These are phyloP conservation scores for Nitzschia palea DNA, from an alignment of 108 stramenopile genomes.

Conservation along the genomic window DNA sequence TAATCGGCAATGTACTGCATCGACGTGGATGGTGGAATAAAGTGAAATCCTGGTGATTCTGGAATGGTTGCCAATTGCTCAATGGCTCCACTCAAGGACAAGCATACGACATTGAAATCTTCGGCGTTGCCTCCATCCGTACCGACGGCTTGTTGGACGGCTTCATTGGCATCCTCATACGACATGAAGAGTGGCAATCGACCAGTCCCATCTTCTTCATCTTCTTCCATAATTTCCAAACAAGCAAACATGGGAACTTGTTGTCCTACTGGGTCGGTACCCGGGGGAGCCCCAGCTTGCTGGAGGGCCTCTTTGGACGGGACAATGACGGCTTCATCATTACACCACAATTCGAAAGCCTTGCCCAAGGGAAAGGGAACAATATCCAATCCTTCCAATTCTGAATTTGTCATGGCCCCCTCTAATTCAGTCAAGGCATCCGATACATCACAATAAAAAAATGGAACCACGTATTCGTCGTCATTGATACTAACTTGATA, in stretches of 20 bases:
- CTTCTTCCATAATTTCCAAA: constrained; percentile 65
- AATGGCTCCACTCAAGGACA: constrained; percentile 51
- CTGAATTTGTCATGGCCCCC: constrained; percentile 27
- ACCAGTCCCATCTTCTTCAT: constrained; percentile 39
- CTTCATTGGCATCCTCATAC: constrained; percentile 53
- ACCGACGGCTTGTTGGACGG: constrained; percentile 50
- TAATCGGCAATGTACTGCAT: constrained; percentile 52
- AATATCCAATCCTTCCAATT: constrained; percentile 8
- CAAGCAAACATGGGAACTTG: constrained; percentile 69
- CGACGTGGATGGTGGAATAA: constrained; percentile 53
- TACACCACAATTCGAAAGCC: constrained; percentile 52
- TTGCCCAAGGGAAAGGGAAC: constrained; percentile 38
- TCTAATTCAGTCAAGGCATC: constrained; percentile 53
- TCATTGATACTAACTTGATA: constrained; percentile 37
- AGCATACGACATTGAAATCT: constrained; percentile 55
- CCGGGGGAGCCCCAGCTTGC: constrained; percentile 65
- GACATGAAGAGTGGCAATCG: constrained; percentile 66
- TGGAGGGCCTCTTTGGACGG: constrained; percentile 47
- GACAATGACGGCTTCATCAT: constrained; percentile 58
- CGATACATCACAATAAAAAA: constrained; percentile 62
- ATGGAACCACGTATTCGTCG: constrained; percentile 34
- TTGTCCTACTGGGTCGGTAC: constrained; percentile 60
- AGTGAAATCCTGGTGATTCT: constrained; percentile 50
- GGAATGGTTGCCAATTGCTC: constrained; percentile 42
- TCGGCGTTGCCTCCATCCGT: constrained; percentile 51